These are phyloP conservation scores for Eremochloa ophiuroides DNA, from an alignment of 176 grass and related monocot species.

Conservation along the genomic window DNA sequence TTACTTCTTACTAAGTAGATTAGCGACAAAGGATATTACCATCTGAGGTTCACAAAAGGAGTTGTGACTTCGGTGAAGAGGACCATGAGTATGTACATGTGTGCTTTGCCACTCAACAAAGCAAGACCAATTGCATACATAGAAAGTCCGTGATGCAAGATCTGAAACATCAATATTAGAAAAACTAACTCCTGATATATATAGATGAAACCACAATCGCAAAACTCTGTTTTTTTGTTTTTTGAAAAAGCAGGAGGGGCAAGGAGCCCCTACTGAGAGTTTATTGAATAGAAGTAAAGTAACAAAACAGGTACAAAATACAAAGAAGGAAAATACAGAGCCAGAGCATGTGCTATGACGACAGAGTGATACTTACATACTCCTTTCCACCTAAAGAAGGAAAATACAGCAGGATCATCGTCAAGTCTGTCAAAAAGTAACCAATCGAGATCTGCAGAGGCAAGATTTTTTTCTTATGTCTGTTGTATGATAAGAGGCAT, in stretches of 20 bases:
- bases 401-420: constrained; percentile 63
- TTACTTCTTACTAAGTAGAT: neutral
- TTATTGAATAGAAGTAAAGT: too few species aligned
- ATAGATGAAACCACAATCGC: neutral
- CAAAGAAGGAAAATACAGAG: too few species aligned
- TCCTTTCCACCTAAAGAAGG: constrained; percentile 87
- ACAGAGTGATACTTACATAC: constrained; percentile 59
- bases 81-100: constrained; percentile 82
- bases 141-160: constrained; percentile 84
- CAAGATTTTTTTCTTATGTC: neutral
- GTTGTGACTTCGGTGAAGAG: constrained; percentile 89
- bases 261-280: too few species aligned
- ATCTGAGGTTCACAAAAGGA: constrained; percentile 92
- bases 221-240: neutral
- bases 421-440: constrained; percentile 76
- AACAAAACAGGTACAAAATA: too few species aligned
- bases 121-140: constrained; percentile 74
- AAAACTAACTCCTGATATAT: neutral
- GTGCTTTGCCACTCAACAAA: constrained; percentile 69
- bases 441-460: constrained; percentile 59
- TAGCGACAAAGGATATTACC: constrained; percentile 37
- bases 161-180: constrained; percentile 33
- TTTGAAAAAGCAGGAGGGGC: too few species aligned
- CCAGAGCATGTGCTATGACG: neutral
- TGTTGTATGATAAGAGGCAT: neutral